These are phyloP conservation scores for Kuraishia piskuri DNA, from an alignment of 805 yeast species.

Conservation along the genomic window DNA sequence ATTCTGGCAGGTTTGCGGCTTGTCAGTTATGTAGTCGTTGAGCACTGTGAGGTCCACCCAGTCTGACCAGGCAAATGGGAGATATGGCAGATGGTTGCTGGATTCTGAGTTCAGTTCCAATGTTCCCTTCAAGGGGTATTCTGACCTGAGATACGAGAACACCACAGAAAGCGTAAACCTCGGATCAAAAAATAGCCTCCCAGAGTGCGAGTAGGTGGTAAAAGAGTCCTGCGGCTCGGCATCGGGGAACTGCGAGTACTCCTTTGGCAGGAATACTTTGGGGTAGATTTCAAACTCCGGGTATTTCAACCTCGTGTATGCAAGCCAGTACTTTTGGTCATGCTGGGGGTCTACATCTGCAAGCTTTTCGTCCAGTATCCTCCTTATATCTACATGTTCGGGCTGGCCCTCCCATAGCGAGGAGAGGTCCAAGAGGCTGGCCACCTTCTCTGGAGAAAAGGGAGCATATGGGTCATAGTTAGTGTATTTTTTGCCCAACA, in stretches of 20 bases:
- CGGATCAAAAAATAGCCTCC: background rate
- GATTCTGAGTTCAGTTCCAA: background rate
- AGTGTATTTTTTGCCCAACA: background rate
- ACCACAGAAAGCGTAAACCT: conserved; percentile 3
- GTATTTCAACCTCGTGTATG: background rate
- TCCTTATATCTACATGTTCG: background rate
- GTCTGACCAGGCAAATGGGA: conserved; percentile 44
- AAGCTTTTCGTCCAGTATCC: background rate
- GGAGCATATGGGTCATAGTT: background rate
- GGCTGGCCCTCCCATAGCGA: background rate
- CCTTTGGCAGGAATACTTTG: background rate
- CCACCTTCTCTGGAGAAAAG: background rate
- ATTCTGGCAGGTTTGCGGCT: background rate
- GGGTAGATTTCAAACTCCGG: background rate
- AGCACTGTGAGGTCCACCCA: conserved; percentile 41
- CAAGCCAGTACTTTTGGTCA: conserved; percentile 1
- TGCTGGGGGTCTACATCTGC: background rate
- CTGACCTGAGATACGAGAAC: conserved; percentile 1
- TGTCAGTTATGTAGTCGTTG: conserved; percentile 19
- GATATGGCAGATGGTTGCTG: background rate
- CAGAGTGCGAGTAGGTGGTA: background rate
- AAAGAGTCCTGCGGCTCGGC: background rate
- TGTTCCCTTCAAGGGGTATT: background rate
- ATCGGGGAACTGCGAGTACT: background rate
- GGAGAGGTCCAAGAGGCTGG: background rate